A percentile compares a stretch with the other conserved stretches of the same genome.
Evolutionary conservation across 1,284 basidiomycete genomes (phyloP).

Genomic region (Apiotrichum mycotoxinovorans): DNA sequence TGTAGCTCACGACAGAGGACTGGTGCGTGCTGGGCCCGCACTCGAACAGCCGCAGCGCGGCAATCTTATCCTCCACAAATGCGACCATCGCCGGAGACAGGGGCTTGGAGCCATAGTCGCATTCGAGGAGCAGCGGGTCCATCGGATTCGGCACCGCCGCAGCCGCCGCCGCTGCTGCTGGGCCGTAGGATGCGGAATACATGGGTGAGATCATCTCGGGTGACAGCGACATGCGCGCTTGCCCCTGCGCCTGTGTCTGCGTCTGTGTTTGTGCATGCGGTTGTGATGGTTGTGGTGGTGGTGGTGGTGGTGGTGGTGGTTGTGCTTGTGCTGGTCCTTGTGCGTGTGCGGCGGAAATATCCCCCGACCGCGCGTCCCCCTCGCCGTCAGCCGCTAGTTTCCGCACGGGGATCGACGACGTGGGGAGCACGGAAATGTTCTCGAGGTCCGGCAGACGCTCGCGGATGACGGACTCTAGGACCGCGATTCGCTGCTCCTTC

Average conservation of each 20-base stretch:
- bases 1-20: background rate
- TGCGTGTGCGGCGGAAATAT: too few species aligned
- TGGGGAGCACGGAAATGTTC: background rate
- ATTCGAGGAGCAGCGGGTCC: background rate
- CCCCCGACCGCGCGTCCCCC: too few species aligned
- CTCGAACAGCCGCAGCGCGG: background rate
- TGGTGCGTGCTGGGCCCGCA: background rate
- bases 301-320: too few species aligned
- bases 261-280: too few species aligned
- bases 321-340: too few species aligned
- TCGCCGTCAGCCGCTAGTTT: too few species aligned
- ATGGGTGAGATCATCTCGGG: too few species aligned
- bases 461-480: conserved; percentile 6
- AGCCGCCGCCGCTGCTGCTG: background rate
- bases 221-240: too few species aligned
- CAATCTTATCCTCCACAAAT: background rate
- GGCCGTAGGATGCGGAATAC: too few species aligned
- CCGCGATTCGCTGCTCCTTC: conserved; percentile 6
- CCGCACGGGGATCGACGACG: background rate
- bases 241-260: too few species aligned
- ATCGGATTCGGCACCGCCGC: background rate
- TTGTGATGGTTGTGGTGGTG: too few species aligned
- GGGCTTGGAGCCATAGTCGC: background rate
- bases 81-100: background rate
- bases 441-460: conserved; percentile 3